Conservation (phyloP, 371 early-diverging fungal genomes). For the Lichtheimia ornata region DNA sequence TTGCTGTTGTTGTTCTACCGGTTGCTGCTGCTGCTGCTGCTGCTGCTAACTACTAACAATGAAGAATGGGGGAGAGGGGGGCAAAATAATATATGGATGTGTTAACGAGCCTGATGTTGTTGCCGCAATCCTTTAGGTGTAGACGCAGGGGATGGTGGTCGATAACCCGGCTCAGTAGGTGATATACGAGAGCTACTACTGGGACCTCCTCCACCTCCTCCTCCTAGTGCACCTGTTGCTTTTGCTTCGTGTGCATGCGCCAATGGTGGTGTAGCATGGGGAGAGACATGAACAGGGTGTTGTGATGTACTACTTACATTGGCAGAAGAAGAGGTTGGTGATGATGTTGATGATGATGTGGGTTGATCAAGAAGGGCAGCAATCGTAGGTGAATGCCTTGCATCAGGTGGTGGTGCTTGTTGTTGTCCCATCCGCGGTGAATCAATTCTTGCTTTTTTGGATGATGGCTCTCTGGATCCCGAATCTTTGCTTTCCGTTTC, state of each 20-base stretch:
- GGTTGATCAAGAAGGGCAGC: conserved; percentile 38
- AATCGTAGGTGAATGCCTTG: conserved; percentile 49
- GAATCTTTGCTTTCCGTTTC: conserved; percentile 3
- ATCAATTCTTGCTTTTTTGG: conserved; percentile 23
- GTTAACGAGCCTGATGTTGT: too few species aligned
- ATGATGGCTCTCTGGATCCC: conserved; percentile 16
- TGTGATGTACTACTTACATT: too few species aligned
- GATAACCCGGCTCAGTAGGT: conserved; percentile 20
- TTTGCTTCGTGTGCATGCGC: conserved; percentile 12
- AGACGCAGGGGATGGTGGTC: conserved; percentile 46
- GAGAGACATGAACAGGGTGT: conserved; percentile 19
- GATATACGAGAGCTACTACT: not conserved
- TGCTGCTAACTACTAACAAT: not conserved
- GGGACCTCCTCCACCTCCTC: conserved; percentile 1
- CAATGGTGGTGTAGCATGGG: conserved; percentile 25
- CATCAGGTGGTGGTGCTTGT: too few species aligned
- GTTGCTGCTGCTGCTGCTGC: not conserved
- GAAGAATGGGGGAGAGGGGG: not conserved
- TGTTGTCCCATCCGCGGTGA: conserved; percentile 7
- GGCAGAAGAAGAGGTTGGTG: conserved; percentile 13
- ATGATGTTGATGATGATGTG: conserved; percentile 1
- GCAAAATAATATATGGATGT: too few species aligned
- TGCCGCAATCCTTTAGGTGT: conserved; percentile 33
- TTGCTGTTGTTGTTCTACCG: too few species aligned
- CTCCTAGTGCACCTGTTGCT: conserved; percentile 3